A percentile compares a stretch with the other conserved stretches of the same genome.
Evolutionary conservation across 306 rosid species (phyloP).

Genomic region (Prunus salicina): DNA sequence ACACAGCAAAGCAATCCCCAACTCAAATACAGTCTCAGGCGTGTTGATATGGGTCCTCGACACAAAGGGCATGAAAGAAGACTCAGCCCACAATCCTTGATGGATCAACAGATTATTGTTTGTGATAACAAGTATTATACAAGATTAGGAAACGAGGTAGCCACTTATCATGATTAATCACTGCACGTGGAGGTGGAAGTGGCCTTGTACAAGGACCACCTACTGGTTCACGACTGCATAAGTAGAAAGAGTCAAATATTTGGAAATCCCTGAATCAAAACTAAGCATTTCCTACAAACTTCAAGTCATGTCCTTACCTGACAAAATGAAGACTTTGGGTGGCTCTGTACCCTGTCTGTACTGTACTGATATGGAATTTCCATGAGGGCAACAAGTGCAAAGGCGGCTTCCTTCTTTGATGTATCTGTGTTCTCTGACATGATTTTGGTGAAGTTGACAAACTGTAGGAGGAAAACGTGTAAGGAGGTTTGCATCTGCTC

Average conservation of each 20-base stretch:
- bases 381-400: constrained; percentile 97
- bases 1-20: not conserved
- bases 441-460: constrained; percentile 90
- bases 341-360: constrained; percentile 28
- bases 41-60: constrained; percentile 68
- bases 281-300: not conserved
- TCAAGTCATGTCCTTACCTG: constrained; percentile 41
- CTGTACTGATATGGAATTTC: constrained; percentile 79
- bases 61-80: constrained; percentile 75
- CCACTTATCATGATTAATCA: constrained; percentile 56
- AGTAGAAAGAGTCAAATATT: constrained; percentile 12
- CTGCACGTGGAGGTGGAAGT: constrained; percentile 79
- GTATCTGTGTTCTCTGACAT: constrained; percentile 72
- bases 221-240: constrained; percentile 44
- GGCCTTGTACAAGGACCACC: constrained; percentile 43
- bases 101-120: no score
- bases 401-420: constrained; percentile 81
- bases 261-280: constrained; percentile 10
- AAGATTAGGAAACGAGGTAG: no score
- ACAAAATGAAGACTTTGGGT: constrained; percentile 45
- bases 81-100: constrained; percentile 60
- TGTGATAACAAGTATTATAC: no score
- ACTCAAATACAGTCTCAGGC: constrained; percentile 63
- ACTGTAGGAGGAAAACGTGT: constrained; percentile 42
- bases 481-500: constrained; percentile 1